phyloP scores from a whole-genome alignment of 2,329 filamentous ascomycete species.

The Penicillium sp. region DNA sequence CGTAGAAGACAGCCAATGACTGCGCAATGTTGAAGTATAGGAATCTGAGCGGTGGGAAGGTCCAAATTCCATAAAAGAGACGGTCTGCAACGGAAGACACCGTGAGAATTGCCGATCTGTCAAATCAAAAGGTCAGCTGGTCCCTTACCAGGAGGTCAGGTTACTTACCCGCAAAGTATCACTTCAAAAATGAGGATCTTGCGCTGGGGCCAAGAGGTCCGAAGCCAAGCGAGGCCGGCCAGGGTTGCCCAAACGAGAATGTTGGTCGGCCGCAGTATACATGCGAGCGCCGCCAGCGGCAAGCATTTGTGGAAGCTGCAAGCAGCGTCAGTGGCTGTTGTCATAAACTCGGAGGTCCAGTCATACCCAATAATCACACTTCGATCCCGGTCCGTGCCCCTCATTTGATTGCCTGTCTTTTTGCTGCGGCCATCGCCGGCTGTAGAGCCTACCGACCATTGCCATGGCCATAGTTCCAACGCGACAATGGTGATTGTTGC shows the following conservation, averaged over 20 bases:
- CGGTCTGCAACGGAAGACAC: constrained; percentile 68
- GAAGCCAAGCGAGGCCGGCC: constrained; percentile 53
- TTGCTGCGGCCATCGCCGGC: constrained; percentile 31
- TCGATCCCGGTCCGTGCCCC: constrained; percentile 10
- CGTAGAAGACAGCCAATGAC: constrained; percentile 88
- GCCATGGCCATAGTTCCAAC: constrained; percentile 84
- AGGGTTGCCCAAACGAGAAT: constrained; percentile 77
- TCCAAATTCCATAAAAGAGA: constrained; percentile 79
- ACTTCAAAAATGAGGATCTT: constrained; percentile 61
- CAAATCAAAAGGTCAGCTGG: constrained; percentile 12
- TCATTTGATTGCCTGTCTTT: constrained; percentile 7
- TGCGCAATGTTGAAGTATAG: constrained; percentile 88
- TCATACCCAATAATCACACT: constrained; percentile 28
- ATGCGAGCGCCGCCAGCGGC: constrained; percentile 73
- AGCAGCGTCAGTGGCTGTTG: constrained; percentile 9
- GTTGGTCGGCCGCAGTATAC: constrained; percentile 87
- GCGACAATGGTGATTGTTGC: constrained; percentile 80
- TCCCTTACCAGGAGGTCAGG: background rate
- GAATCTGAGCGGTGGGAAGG: constrained; percentile 82
- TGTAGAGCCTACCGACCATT: constrained; percentile 53
- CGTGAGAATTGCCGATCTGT: constrained; percentile 57
- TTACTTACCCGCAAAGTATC: constrained; percentile 55
- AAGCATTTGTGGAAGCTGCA: constrained; percentile 62
- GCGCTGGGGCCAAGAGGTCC: constrained; percentile 44
- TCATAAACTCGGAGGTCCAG: constrained; percentile 1